These are phyloP conservation scores for Xylaria curta DNA, from an alignment of 495 filamentous ascomycete species.

Conservation along the genomic window DNA sequence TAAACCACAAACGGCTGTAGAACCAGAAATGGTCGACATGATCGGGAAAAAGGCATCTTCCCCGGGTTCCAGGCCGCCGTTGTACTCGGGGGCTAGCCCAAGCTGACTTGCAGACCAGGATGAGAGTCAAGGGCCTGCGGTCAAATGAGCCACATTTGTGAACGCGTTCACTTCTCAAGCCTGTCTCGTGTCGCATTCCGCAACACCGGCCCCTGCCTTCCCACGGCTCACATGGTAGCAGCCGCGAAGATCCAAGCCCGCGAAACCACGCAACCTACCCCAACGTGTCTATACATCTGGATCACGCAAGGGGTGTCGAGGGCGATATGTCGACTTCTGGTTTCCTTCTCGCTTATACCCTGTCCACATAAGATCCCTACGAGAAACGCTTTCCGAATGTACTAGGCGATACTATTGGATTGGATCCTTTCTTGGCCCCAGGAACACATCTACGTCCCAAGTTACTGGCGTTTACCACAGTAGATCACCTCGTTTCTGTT, in stretches of 20 bases:
- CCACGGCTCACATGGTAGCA: slow-evolving; percentile 17
- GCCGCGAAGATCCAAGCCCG: slow-evolving; percentile 1
- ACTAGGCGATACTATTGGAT: slow-evolving; percentile 10
- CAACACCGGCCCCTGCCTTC: slow-evolving; percentile 13
- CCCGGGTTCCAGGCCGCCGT: slow-evolving; percentile 5
- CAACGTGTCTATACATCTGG: background rate
- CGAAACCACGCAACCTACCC: background rate
- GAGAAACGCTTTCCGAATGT: background rate
- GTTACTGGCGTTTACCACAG: slow-evolving; percentile 3
- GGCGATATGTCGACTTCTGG: background rate
- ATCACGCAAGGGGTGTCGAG: background rate
- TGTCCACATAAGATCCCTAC: slow-evolving; percentile 15
- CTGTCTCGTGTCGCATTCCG: slow-evolving; percentile 23
- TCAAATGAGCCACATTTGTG: slow-evolving; percentile 20
- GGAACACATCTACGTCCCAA: slow-evolving; percentile 1
- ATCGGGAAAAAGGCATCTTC: slow-evolving; percentile 6
- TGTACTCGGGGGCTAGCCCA: background rate
- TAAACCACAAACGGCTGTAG: background rate
- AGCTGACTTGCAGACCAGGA: background rate
- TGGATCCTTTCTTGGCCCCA: background rate
- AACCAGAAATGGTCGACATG: background rate
- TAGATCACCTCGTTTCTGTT: background rate
- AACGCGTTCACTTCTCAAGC: slow-evolving; percentile 10
- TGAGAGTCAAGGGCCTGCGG: slow-evolving; percentile 11
- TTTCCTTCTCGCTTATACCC: background rate